These are phyloP conservation scores for Colletotrichum falcatum DNA, from an alignment of 2,329 filamentous ascomycete genomes.

Conservation along the genomic window DNA sequence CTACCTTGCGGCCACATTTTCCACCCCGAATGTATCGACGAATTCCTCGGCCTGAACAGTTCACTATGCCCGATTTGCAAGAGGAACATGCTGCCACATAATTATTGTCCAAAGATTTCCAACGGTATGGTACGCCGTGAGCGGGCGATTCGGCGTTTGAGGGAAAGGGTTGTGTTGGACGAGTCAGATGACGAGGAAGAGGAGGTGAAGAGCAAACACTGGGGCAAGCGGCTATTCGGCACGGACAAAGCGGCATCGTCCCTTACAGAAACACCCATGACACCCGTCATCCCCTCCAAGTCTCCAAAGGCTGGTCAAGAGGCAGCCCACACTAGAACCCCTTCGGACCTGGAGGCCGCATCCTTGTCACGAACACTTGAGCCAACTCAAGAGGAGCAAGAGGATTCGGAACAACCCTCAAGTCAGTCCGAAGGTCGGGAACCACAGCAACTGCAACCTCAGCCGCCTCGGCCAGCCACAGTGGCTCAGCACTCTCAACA, in stretches of 20 bases:
- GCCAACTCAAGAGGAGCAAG: conserved; percentile 38
- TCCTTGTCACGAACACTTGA: conserved; percentile 32
- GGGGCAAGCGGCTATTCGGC: conserved; percentile 52
- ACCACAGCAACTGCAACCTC: conserved; percentile 2
- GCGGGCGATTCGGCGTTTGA: conserved; percentile 72
- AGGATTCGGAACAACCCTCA: conserved; percentile 32
- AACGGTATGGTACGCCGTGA: conserved; percentile 90
- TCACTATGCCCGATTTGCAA: conserved; percentile 95
- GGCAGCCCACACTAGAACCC: not conserved
- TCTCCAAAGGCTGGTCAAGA: conserved; percentile 26
- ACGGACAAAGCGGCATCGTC: conserved; percentile 35
- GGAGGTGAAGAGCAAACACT: conserved; percentile 52
- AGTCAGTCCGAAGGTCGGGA: conserved; percentile 18
- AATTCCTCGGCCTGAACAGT: conserved; percentile 81
- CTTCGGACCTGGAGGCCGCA: conserved; percentile 23
- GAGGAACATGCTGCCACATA: conserved; percentile 77
- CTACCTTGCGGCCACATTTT: conserved; percentile 93
- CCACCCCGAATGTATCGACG: conserved; percentile 91
- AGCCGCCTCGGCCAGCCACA: conserved; percentile 13
- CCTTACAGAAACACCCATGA: conserved; percentile 36
- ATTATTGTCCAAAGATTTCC: conserved; percentile 78
- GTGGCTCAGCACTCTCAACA: conserved; percentile 15
- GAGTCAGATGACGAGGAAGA: conserved; percentile 49
- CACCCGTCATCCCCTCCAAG: conserved; percentile 29
- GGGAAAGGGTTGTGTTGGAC: conserved; percentile 63